Percentiles rank a stretch among this genome's conserved stretches.
phyloP scores from a whole-genome alignment of 1,284 basidiomycete species.

The Sanghuangporus weigelae region DNA sequence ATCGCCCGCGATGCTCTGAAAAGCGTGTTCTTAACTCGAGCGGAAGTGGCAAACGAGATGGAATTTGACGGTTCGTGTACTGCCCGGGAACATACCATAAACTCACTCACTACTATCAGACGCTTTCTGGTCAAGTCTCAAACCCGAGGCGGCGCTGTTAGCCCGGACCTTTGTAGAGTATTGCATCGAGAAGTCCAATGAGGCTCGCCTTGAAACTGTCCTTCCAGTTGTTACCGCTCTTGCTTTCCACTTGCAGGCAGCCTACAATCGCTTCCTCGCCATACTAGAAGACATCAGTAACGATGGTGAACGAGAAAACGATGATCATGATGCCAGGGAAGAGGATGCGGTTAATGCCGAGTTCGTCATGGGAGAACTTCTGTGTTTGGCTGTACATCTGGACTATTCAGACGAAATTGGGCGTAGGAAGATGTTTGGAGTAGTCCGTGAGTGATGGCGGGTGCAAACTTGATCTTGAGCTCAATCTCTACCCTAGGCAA shows the following conservation, averaged over 20 bases:
- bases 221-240: conserved; percentile 89
- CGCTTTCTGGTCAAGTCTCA: conserved; percentile 70
- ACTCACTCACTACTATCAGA: conserved; percentile 37
- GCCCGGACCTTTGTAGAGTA: conserved; percentile 84
- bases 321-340: conserved; percentile 39
- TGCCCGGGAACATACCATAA: background rate
- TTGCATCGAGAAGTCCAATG: conserved; percentile 61
- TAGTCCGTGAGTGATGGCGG: conserved; percentile 78
- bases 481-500: conserved; percentile 44
- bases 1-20: conserved; percentile 66
- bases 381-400: conserved; percentile 76
- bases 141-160: conserved; percentile 80
- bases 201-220: conserved; percentile 64
- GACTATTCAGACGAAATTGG: conserved; percentile 97
- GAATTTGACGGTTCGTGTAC: conserved; percentile 63
- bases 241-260: conserved; percentile 79
- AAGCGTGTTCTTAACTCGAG: conserved; percentile 56
- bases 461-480: background rate
- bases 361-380: conserved; percentile 78
- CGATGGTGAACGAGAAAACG: conserved; percentile 29
- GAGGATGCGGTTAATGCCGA: conserved; percentile 61
- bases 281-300: conserved; percentile 39
- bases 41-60: conserved; percentile 58
- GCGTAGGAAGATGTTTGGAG: conserved; percentile 84
- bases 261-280: conserved; percentile 67